Evolutionary conservation across 208 protist genomes (phyloP), one percentile per base, ranked within the genome.

Genomic region (Crithidia acanthocephali): DNA sequence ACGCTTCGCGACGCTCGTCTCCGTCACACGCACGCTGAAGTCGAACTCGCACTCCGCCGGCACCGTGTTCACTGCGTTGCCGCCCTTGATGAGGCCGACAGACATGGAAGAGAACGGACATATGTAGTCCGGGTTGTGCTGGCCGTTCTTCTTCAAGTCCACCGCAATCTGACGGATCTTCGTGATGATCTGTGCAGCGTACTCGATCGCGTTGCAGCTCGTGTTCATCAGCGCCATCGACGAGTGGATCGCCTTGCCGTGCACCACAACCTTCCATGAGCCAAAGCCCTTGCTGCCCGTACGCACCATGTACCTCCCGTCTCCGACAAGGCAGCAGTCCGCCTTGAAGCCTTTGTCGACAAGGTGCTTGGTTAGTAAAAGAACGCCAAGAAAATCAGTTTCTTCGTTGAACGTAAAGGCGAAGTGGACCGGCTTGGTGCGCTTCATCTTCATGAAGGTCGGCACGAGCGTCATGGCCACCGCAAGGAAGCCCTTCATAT

Each of bases 401-500:
- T 88, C 76, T 44, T 87, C 87, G 48, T 87, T 79, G 60, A 81
- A 86, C 25, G 78, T 74, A 56, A 83, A 81, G 28, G 73, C 83
- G 68, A 77, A 79, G 74, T 88, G 82, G 27, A 87, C 73, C 13
- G 81, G 79, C 60, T 87, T 92, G 1, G 37, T 20, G 28, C 78
- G 79, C 70, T 81, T 76, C 81, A 86, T 78, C 28, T 48, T 53
- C 25, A 81, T 44, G 30, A 85, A 79, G 44, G 74, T 58, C 4
- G 81, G 81, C 22, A 70, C 65, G 15, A 88, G 56, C 7, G 79
- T 64, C 55, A 92, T 45, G 23, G 47, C 63, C 4, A 88, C 77
- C 3, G 84, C 81, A 13, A 88, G 57, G 59, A 90, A 84, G 37
- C 75, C 76, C 61, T 90, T 89, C 84, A 88, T 90, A 51, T 90